A percentile compares a stretch with the other conserved stretches of the same genome.
Conservation (phyloP, 2,329 filamentous ascomycete genomes). For the Thielaviopsis populi region DNA sequence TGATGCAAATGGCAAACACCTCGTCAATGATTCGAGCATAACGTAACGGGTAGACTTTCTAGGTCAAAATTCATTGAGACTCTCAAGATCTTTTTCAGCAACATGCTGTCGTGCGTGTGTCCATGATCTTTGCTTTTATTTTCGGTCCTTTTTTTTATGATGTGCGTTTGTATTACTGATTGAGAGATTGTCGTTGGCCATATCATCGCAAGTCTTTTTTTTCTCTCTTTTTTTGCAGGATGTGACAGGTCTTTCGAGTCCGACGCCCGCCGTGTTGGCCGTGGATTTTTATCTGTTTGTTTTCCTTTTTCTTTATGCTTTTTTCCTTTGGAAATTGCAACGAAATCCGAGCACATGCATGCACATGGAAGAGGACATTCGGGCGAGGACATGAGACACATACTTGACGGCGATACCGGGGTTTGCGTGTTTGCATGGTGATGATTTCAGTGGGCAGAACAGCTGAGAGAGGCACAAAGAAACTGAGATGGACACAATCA, state of each 20-base stretch:
- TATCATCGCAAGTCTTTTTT: too few relatives aligned
- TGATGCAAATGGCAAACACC: constrained; percentile 15
- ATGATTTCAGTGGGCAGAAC: neutral
- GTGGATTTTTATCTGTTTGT: neutral
- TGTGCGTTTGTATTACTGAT: neutral
- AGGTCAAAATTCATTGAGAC: constrained; percentile 17
- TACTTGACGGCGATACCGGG: neutral
- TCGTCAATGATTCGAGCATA: constrained; percentile 16
- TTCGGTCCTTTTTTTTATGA: neutral
- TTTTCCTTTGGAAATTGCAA: neutral
- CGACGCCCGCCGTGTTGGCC: too few relatives aligned
- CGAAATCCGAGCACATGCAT: neutral
- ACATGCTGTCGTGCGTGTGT: constrained; percentile 4
- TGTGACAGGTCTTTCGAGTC: too few relatives aligned
- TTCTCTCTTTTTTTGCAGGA: too few relatives aligned
- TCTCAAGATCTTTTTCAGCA: constrained; percentile 12
- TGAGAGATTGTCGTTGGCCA: neutral
- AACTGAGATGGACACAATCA: neutral
- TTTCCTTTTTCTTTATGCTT: neutral
- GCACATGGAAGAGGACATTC: neutral
- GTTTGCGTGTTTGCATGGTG: neutral
- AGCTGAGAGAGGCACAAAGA: too few relatives aligned
- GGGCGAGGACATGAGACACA: neutral
- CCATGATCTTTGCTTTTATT: constrained; percentile 8
- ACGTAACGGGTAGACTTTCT: constrained; percentile 16